phyloP scores from a whole-genome alignment of 192 early-diverging fungal species.

The Podila epigama region DNA sequence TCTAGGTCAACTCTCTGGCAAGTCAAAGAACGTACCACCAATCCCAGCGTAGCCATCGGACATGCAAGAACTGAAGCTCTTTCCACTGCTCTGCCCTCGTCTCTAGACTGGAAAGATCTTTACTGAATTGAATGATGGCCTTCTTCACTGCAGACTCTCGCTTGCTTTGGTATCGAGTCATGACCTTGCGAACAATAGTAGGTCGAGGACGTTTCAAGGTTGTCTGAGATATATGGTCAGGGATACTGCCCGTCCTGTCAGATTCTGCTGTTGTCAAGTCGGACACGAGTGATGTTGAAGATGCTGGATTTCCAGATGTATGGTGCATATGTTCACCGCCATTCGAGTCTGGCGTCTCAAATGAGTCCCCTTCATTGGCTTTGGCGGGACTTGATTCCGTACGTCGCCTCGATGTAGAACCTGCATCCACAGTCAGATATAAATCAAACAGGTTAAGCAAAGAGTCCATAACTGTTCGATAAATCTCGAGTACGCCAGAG shows the following conservation, averaged over 20 bases:
- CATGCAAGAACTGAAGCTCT: constrained; percentile 65
- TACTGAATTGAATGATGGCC: constrained; percentile 17
- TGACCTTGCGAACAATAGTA: neutral
- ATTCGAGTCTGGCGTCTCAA: neutral
- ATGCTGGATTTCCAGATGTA: neutral
- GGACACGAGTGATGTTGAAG: neutral
- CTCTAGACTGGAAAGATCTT: constrained; percentile 48
- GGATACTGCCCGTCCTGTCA: no score
- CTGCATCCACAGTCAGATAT: neutral
- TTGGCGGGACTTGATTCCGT: no score
- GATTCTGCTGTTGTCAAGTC: neutral
- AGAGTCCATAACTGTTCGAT: constrained; percentile 16
- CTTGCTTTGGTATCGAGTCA: constrained; percentile 35
- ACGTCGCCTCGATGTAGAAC: neutral
- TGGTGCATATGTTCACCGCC: no score
- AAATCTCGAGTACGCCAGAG: constrained; percentile 25
- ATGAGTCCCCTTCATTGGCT: neutral
- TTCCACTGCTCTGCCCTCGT: constrained; percentile 60
- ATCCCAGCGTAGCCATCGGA: constrained; percentile 55
- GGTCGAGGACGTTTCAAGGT: constrained; percentile 12
- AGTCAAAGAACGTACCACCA: constrained; percentile 49
- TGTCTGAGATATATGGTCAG: no score
- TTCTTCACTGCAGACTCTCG: constrained; percentile 14
- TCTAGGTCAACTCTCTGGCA: neutral
- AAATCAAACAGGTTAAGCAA: constrained; percentile 27